These are phyloP conservation scores for Farysia itapuensis DNA, from an alignment of 1,284 basidiomycete genomes.

Conservation along the genomic window DNA sequence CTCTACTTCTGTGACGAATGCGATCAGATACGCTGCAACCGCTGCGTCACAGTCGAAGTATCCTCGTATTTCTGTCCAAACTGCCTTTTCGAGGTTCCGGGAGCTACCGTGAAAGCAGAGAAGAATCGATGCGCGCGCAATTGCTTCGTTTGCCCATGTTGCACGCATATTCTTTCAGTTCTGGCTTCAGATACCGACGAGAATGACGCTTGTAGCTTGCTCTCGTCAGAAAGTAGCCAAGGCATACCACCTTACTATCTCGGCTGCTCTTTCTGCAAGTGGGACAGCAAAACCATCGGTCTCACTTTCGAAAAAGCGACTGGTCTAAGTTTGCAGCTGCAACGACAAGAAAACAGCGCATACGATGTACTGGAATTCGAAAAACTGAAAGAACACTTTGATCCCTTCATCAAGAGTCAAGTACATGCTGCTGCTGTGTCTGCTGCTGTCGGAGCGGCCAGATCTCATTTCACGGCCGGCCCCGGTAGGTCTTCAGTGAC, in stretches of 20 bases:
- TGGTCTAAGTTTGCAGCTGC: constrained; percentile 67
- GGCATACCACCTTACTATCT: constrained; percentile 87
- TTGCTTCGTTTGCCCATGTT: constrained; percentile 93
- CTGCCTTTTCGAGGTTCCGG: constrained; percentile 97
- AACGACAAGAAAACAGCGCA: constrained; percentile 29
- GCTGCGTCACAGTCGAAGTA: constrained; percentile 87
- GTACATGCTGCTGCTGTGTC: constrained; percentile 26
- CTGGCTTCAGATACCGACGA: constrained; percentile 77
- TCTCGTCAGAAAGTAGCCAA: constrained; percentile 60
- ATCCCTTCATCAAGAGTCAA: constrained; percentile 31
- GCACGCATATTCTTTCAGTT: constrained; percentile 81
- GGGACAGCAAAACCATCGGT: constrained; percentile 87
- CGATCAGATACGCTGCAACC: constrained; percentile 86
- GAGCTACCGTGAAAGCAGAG: constrained; percentile 89
- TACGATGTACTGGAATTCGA: constrained; percentile 41
- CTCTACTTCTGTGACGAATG: constrained; percentile 99
- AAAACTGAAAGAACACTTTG: constrained; percentile 43
- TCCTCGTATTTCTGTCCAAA: constrained; percentile 97
- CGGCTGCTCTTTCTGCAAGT: constrained; percentile 86
- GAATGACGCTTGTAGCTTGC: constrained; percentile 4
- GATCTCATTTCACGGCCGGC: constrained; percentile 3
- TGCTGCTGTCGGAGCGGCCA: constrained; percentile 23
- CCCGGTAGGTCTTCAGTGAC: background rate
- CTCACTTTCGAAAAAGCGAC: constrained; percentile 95
- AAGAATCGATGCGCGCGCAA: constrained; percentile 97